Evolutionary conservation across 345 rosid species (phyloP), one percentile per base, ranked within the genome.

Genomic region (Clarkia xantiana): DNA sequence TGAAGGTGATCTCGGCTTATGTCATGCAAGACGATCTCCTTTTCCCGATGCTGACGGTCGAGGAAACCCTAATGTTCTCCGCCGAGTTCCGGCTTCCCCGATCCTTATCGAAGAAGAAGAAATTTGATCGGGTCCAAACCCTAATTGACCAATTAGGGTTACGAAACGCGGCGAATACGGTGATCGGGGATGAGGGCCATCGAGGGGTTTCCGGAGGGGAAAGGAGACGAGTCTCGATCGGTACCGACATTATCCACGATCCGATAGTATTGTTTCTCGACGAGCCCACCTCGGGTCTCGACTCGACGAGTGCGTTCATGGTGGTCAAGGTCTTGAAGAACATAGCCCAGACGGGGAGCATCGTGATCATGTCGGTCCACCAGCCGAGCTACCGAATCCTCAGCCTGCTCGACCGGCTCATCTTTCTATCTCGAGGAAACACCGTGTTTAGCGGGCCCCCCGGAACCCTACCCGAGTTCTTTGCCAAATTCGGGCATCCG

Each of bases 11-110:
- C 16, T 91, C 98, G 0, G 96, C 98, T 36, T 91, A 91, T 53
- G 98, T 91, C 3, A 83, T 81, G 96, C 97, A 90, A 57, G 96
- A 90, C 39, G 97, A 90, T 59, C 86, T 90, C 18, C 65, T 91
- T 42, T 91, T 86, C 41, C 98, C 98, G 0, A 91, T 89, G 97
- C 71, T 90, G 10, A 90, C 97, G 0, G 93, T 90, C 10, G 86
- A 90, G 45, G 97, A 90, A 62, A 90, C 97, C 1, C 65, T 90
- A 20, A 86, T 83, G 96, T 86, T 90, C 63, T 75, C 97, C 0
- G 96, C 96, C 2, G 97, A 86, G 70, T 90, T 90, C 70, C 63
- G 96, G 63, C 93, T 90, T 39, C 97, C 97, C 14, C 86, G 82
- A 1, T 76, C 91, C 4, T 80, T 90, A 6, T 79, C 94, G 40